Conservation (phyloP, 1,284 basidiomycete species). For the Trichosporon sp. region DNA sequence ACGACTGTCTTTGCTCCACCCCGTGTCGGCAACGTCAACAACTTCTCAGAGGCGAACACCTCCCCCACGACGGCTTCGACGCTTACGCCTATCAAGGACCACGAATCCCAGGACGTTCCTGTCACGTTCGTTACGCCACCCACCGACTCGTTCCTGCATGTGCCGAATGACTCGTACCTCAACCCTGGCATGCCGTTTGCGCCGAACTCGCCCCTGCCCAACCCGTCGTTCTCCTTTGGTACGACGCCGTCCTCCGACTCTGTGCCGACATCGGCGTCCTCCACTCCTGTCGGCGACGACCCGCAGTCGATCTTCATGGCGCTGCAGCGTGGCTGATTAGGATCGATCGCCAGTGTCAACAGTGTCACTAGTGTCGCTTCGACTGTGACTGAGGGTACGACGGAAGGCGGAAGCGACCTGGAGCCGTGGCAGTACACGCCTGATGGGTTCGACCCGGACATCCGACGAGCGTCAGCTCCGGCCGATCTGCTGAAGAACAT, state of each 20-base stretch:
- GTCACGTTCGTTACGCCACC: conserved; percentile 25
- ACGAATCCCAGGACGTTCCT: conserved; percentile 32
- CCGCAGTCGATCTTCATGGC: conserved; percentile 37
- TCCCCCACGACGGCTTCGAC: not conserved
- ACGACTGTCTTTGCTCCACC: conserved; percentile 53
- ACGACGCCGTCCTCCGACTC: conserved; percentile 21
- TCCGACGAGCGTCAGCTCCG: conserved; percentile 39
- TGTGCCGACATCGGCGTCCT: not conserved
- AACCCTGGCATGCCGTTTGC: conserved; percentile 36
- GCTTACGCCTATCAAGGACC: conserved; percentile 48
- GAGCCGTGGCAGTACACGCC: conserved; percentile 7
- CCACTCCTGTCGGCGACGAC: conserved; percentile 21
- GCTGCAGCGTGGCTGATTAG: conserved; percentile 46
- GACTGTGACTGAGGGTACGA: conserved; percentile 33
- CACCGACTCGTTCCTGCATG: conserved; percentile 16
- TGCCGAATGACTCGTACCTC: conserved; percentile 23
- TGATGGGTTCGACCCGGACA: conserved; percentile 37
- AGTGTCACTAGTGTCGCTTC: conserved; percentile 38
- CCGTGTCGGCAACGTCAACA: conserved; percentile 24
- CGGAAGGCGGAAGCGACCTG: conserved; percentile 37
- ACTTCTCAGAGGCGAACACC: conserved; percentile 13
- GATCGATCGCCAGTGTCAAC: conserved; percentile 40
- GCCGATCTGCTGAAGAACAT: conserved; percentile 40
- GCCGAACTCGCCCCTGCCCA: conserved; percentile 45
- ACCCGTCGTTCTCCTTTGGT: conserved; percentile 52